phyloP scores from a whole-genome alignment of 2,329 filamentous ascomycete species.

The Botrytis medusae region DNA sequence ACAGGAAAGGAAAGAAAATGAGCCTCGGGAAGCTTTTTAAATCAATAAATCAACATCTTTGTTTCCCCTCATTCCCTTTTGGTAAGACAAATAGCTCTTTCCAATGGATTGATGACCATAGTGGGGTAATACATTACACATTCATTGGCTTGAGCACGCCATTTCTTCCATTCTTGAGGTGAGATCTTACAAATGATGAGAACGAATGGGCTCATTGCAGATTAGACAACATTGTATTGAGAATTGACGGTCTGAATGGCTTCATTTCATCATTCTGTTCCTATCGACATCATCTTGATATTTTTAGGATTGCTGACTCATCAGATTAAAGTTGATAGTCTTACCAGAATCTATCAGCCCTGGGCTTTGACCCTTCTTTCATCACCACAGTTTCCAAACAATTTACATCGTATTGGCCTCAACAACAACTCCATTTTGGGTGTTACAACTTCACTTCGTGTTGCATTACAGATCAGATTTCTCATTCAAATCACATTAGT shows the following conservation, averaged over 20 bases:
- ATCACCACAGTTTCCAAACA: not conserved
- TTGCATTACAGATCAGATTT: not conserved
- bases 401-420: not conserved
- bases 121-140: constrained; percentile 8
- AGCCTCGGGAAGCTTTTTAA: not conserved
- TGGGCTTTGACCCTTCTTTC: not conserved
- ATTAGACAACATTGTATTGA: not conserved
- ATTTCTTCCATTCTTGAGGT: not conserved
- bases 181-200: not conserved
- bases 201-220: not conserved
- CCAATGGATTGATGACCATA: not conserved
- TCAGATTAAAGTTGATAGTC: not conserved
- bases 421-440: not conserved
- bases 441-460: not conserved
- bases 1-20: not conserved
- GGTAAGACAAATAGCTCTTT: not conserved
- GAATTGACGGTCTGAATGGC: not conserved
- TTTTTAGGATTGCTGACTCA: not conserved
- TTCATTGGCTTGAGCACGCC: constrained; percentile 4
- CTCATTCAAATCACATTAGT: not conserved
- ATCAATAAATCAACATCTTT: not conserved
- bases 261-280: constrained; percentile 1
- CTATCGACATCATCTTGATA: not conserved
- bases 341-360: not conserved
- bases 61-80: not conserved